Evolutionary conservation across 805 yeast genomes (phyloP), one percentile per base, ranked within the genome.

Genomic region (Candida krabiensis): DNA sequence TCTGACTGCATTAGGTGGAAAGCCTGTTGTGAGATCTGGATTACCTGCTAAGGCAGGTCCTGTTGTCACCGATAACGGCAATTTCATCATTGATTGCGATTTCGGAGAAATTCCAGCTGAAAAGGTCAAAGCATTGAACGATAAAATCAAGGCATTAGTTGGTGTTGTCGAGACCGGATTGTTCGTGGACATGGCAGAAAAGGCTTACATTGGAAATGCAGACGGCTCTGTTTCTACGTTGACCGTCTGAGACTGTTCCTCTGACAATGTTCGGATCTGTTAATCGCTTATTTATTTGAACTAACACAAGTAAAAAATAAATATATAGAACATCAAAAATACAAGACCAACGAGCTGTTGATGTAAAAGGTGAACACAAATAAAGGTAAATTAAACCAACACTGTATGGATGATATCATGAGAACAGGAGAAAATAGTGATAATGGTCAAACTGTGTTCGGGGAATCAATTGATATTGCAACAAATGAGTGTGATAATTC

Each of bases 141-240:
- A 58, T 24, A 61, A 77, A 52, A 80, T 93, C 61, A 88, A 86
- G 63, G 58, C 70, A 36, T 66, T 91, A 53, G 86, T 88, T 17
- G 99, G 99, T 31, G 97, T 93, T 19, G 97, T 93, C 12, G 99
- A 93, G 64, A 90, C 96, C 8, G 99, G 99, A 1, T 69, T 93
- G 44, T 93, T 93, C 66, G 76, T 80, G 31, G 71, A 71, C 36
- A 72, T 79, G 77, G 91, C 95, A 19, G 67, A 68, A 33, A 85
- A 77, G 59, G 93, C 91, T 5, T 93, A 90, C 64, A 86, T 93
- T 58, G 99, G 99, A 32, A 88, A 87, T 58, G 71, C 79, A 29
- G 79, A 79, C 56, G 99, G 99, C 6, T 53, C 61, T 13, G 52
- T 60, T 25, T 39, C 62, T 3, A 44, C 54, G 13, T 38, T 58